A percentile compares a stretch with the other conserved stretches of the same genome.
Conservation (phyloP, 2,329 filamentous ascomycete species). For the Clonostachys solani region DNA sequence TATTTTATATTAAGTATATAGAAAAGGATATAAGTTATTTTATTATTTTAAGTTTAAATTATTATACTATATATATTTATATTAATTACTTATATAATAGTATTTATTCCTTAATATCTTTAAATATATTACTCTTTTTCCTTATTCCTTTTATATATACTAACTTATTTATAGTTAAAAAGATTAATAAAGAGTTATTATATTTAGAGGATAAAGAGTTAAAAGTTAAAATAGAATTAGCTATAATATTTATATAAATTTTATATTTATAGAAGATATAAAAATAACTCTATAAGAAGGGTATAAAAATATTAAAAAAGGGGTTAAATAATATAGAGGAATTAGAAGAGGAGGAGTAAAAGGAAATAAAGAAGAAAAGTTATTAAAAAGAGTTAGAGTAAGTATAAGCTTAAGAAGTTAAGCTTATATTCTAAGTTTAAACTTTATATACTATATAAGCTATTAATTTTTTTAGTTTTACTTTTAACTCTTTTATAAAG, state of each 20-base stretch:
- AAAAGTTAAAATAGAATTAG: neutral
- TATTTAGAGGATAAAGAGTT: neutral
- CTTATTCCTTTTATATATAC: neutral
- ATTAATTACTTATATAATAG: too few relatives aligned
- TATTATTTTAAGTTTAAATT: too few relatives aligned
- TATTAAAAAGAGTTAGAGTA: neutral
- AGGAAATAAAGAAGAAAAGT: constrained; percentile 1
- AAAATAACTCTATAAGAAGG: too few relatives aligned
- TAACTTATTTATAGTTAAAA: neutral
- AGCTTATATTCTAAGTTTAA: neutral
- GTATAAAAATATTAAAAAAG: neutral
- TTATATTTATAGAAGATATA: neutral
- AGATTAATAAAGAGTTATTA: neutral
- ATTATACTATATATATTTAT: too few relatives aligned
- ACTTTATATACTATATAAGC: neutral
- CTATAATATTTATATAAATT: neutral
- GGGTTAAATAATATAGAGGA: too few relatives aligned
- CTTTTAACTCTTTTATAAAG: too few relatives aligned
- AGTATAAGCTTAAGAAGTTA: neutral
- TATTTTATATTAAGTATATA: neutral
- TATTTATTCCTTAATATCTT: too few relatives aligned
- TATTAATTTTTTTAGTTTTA: neutral
- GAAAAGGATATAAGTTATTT: too few relatives aligned
- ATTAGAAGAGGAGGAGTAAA: too few relatives aligned
- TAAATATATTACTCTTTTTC: neutral